Conservation (phyloP, 768 basidiomycete genomes). For the Russula virescens region DNA sequence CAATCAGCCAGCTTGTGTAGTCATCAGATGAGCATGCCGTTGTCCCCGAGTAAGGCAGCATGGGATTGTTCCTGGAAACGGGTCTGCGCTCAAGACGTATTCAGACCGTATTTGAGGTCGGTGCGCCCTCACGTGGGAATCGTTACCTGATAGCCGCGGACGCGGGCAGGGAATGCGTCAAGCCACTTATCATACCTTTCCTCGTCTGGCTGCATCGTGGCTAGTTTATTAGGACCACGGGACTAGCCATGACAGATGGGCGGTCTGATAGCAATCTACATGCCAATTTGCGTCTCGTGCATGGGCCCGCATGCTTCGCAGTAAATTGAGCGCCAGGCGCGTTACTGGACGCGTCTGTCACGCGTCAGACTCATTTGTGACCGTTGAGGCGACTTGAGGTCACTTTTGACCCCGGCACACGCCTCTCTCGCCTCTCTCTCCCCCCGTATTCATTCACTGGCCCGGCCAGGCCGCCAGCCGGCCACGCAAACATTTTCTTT, state of each 20-base stretch:
- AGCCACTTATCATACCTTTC: not conserved
- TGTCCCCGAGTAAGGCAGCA: not conserved
- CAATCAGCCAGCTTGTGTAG: not conserved
- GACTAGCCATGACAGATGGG: not conserved
- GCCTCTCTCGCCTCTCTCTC: not conserved
- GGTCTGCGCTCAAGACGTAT: conserved; percentile 1
- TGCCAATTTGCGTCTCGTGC: not conserved
- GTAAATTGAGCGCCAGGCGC: not conserved
- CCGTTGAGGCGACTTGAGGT: conserved; percentile 15
- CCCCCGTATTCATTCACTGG: not conserved
- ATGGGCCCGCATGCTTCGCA: too few relatives aligned
- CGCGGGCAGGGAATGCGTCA: conserved; percentile 8
- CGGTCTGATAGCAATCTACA: not conserved
- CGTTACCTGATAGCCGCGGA: not conserved
- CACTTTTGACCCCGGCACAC: not conserved
- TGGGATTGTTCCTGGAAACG: conserved; percentile 15
- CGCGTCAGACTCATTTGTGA: conserved; percentile 21
- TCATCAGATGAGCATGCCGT: not conserved
- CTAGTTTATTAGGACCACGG: not conserved
- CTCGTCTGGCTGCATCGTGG: not conserved
- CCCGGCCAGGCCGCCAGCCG: conserved; percentile 12
- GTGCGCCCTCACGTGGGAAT: conserved; percentile 5
- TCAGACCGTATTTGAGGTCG: not conserved
- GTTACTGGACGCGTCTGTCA: conserved; percentile 20
- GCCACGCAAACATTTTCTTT: not conserved